Evolutionary conservation across 225 moss, liverwort and hornwort species (phyloP).

Genomic region (Lunularia cruciata): DNA sequence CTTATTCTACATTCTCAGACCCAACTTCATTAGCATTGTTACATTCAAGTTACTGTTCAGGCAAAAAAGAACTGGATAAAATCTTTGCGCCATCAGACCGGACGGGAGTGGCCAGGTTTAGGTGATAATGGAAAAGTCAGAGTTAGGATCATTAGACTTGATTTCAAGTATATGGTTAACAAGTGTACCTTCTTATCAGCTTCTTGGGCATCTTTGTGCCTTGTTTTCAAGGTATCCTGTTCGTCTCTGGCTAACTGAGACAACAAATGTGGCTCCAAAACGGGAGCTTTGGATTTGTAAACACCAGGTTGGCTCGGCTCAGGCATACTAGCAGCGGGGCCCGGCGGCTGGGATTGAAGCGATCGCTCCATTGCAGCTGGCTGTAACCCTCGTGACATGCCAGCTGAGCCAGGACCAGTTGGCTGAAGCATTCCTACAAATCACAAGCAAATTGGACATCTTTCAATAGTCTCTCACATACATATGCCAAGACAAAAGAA

Average conservation of each 20-base stretch:
- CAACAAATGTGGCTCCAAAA: conserved; percentile 67
- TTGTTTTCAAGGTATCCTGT: conserved; percentile 91
- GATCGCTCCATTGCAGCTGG: conserved; percentile 26
- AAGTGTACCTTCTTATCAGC: conserved; percentile 86
- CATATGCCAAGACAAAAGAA: too few species aligned
- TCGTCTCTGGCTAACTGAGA: conserved; percentile 83
- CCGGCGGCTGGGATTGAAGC: conserved; percentile 19
- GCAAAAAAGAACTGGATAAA: too few species aligned
- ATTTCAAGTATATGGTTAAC: neutral
- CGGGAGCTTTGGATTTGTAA: conserved; percentile 82
- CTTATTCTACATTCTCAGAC: too few species aligned
- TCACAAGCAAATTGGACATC: conserved; percentile 16
- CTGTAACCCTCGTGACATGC: conserved; percentile 16
- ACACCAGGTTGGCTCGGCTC: conserved; percentile 35
- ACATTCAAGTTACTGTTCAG: too few species aligned
- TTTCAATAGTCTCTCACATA: too few species aligned
- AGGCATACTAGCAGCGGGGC: conserved; percentile 20
- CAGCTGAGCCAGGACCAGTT: conserved; percentile 22
- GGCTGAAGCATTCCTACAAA: conserved; percentile 45
- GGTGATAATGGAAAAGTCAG: too few species aligned
- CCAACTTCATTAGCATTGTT: neutral
- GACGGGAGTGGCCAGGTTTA: too few species aligned
- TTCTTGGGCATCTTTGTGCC: conserved; percentile 92
- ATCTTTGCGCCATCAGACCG: too few species aligned
- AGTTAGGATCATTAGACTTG: too few species aligned